Conservation (phyloP, 2,329 filamentous ascomycete species). For the Nemania abortiva region DNA sequence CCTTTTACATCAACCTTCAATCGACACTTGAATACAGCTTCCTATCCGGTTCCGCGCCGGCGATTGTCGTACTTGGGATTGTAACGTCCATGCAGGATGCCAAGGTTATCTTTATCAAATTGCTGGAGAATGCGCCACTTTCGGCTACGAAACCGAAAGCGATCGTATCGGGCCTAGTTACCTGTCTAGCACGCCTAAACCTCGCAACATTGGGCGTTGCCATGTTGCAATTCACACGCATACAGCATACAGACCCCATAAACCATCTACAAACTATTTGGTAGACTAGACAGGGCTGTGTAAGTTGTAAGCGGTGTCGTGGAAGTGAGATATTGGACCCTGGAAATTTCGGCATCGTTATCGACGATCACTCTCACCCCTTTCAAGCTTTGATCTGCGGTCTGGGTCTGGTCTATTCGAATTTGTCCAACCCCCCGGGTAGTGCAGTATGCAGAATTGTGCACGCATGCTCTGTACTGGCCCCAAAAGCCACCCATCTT, state of each 20-base stretch:
- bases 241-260: no score
- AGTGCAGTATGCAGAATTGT: no score
- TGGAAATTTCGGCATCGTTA: background rate
- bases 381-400: background rate
- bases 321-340: constrained; percentile 2
- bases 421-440: background rate
- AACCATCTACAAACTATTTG: background rate
- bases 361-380: background rate
- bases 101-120: constrained; percentile 32
- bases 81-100: background rate
- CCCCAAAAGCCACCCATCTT: background rate
- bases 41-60: background rate
- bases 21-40: background rate
- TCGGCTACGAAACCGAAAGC: constrained; percentile 28
- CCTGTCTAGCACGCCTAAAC: no score
- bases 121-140: constrained; percentile 16
- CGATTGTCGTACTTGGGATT: background rate
- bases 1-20: background rate
- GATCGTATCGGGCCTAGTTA: background rate
- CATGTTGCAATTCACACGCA: constrained; percentile 27
- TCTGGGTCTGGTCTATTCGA: background rate
- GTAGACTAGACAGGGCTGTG: background rate
- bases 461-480: no score
- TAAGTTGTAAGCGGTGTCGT: background rate
- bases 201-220: constrained; percentile 21